Percentiles rank a stretch among this genome's conserved stretches.
phyloP scores from a whole-genome alignment of 257 asterid genomes.

The Eucommia ulmoides region DNA sequence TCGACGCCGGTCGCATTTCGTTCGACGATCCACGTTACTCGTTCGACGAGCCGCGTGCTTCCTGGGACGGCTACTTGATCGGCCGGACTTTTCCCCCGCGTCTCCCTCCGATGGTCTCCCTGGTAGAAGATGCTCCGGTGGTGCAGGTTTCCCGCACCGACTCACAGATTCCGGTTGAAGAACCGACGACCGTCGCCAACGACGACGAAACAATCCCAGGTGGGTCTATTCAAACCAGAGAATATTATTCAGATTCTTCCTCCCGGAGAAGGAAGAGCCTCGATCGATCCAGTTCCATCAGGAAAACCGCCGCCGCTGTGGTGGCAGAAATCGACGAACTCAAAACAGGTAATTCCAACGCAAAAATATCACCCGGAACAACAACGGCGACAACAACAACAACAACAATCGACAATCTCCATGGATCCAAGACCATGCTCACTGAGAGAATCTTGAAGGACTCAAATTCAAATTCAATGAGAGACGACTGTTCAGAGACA shows the following conservation, averaged over 20 bases:
- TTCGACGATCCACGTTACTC: constrained; percentile 76
- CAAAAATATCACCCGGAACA: constrained; percentile 47
- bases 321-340: constrained; percentile 81
- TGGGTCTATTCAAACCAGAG: constrained; percentile 68
- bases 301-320: constrained; percentile 74
- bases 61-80: constrained; percentile 70
- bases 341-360: constrained; percentile 40
- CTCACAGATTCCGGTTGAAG: constrained; percentile 63
- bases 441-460: constrained; percentile 39
- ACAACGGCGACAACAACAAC: too few species aligned
- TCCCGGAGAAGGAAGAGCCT: constrained; percentile 83
- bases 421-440: constrained; percentile 38
- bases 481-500: constrained; percentile 68
- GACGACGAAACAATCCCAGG: constrained; percentile 54
- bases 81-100: constrained; percentile 61
- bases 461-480: constrained; percentile 38
- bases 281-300: constrained; percentile 72
- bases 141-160: constrained; percentile 32
- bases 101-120: constrained; percentile 67
- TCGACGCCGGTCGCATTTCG: constrained; percentile 71
- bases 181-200: constrained; percentile 2
- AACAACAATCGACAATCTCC: constrained; percentile 29
- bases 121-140: constrained; percentile 62
- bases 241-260: constrained; percentile 70
- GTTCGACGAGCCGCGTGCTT: constrained; percentile 81